A percentile compares a stretch with the other conserved stretches of the same genome.
Conservation (phyloP, 371 early-diverging fungal species). For the Enteropsectra breve region DNA sequence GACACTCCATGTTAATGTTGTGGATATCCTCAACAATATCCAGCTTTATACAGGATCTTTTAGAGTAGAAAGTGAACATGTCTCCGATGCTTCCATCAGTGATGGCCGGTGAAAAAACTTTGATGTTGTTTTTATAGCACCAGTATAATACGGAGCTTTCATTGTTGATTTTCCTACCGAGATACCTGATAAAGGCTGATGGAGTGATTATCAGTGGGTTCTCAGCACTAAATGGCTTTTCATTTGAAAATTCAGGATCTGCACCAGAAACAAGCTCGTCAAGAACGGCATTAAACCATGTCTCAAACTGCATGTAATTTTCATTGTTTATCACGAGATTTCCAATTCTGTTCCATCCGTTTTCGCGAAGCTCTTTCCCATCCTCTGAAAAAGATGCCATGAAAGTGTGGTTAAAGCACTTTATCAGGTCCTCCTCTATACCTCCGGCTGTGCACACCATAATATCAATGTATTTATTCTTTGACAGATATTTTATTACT, state of each 20-base stretch:
- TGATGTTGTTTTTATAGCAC: slow-evolving; percentile 78
- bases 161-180: slow-evolving; percentile 85
- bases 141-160: slow-evolving; percentile 89
- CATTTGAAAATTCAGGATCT: slow-evolving; percentile 2
- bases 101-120: slow-evolving; percentile 90
- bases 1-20: slow-evolving; percentile 78
- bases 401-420: slow-evolving; percentile 80
- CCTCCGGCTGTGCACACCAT: slow-evolving; percentile 92
- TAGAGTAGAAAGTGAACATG: slow-evolving; percentile 72
- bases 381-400: slow-evolving; percentile 71
- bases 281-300: slow-evolving; percentile 83
- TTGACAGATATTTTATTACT: slow-evolving; percentile 73
- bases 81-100: slow-evolving; percentile 97
- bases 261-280: slow-evolving; percentile 67
- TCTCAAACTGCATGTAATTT: slow-evolving; percentile 94
- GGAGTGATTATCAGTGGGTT: slow-evolving; percentile 73
- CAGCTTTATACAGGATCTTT: slow-evolving; percentile 78
- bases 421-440: slow-evolving; percentile 96
- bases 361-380: slow-evolving; percentile 72
- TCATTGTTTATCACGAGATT: slow-evolving; percentile 94
- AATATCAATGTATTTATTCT: slow-evolving; percentile 69
- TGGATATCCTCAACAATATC: slow-evolving; percentile 89
- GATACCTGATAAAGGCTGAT: slow-evolving; percentile 73
- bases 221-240: slow-evolving; percentile 17
- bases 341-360: slow-evolving; percentile 91